Base-by-base conservation (phyloP, 2,329 filamentous ascomycete genomes). In the Claviceps sp. region DNA sequence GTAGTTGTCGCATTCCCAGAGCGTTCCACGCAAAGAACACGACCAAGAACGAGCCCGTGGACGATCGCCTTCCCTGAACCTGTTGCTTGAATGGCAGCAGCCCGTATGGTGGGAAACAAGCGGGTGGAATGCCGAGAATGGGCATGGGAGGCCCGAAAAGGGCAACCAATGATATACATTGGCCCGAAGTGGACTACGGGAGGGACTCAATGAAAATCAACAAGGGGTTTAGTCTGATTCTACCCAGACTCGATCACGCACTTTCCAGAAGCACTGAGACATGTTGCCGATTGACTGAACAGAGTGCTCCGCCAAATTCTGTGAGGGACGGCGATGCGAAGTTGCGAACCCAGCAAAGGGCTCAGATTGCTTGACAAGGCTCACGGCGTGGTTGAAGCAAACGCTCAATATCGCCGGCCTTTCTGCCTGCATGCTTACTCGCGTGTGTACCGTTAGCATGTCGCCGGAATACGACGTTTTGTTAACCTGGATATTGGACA, bases 1-100 rank as follows among this genome's bases (percentile, higher is more conserved):
- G 38, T 52, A 52, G 46, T 52, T 48, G 45, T 48, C 48, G 24
- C 52, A 50, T 53, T 50, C 52, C 52, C 44, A 45, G 52, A 45
- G 39, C 47, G 39, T 48, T 40, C 24, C 42, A 38, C 19, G 45
- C 34, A 43, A 48, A 45, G 30, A 38, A 48, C 10, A 48, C n/a
- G 39, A 48, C n/a, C 37, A 48, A 46, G 24, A 30, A 51, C 30
- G 30, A 44, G 30, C 6, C 24, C 17, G 22, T 47, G 39, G 17
- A 16, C 38, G 44, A 47, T 48, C 22, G n/a, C 17, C 26, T 48
- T 42, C 43, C 30, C 41, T 47, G 44, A 16, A 22, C 14, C 39
- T 19, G 26, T 39, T 44, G 40, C 38, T 48, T 17, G 37, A 14
- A 50, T 47, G 26, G 43, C 41, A 30, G 48, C 44, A 54, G 44